Evolutionary conservation across 495 filamentous ascomycete genomes (phyloP).

Genomic region (Ramalina intermedia): DNA sequence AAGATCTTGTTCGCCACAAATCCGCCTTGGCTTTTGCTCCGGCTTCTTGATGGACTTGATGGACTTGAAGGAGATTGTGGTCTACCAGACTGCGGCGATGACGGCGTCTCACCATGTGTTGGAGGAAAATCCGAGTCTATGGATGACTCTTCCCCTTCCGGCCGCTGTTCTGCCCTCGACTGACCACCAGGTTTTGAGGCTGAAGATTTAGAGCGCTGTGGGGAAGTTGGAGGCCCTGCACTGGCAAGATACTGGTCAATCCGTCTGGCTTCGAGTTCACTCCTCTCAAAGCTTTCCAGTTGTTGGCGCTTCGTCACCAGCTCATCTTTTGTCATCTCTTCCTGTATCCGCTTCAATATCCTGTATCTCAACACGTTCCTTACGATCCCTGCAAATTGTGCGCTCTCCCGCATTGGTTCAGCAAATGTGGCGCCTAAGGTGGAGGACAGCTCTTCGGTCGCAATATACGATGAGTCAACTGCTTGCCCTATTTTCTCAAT

Average conservation of each 20-base stretch:
- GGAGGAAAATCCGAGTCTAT: constrained; percentile 92
- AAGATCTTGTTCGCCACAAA: constrained; percentile 91
- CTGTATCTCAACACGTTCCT: constrained; percentile 75
- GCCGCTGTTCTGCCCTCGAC: constrained; percentile 19
- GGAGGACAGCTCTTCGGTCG: constrained; percentile 77
- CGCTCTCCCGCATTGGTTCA: constrained; percentile 92
- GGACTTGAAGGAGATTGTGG: constrained; percentile 21
- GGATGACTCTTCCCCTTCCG: constrained; percentile 51
- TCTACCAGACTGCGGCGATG: constrained; percentile 32
- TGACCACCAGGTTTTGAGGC: constrained; percentile 30
- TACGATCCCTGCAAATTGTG: constrained; percentile 92
- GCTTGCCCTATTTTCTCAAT: constrained; percentile 93
- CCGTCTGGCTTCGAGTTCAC: constrained; percentile 78
- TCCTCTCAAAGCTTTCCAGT: constrained; percentile 71
- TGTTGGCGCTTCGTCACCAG: constrained; percentile 64
- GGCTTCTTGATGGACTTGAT: constrained; percentile 26
- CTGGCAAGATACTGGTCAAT: constrained; percentile 80
- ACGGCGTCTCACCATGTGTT: constrained; percentile 62
- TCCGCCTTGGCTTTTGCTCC: constrained; percentile 52
- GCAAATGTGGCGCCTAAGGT: constrained; percentile 80
- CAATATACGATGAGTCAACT: constrained; percentile 89
- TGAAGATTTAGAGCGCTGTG: constrained; percentile 50
- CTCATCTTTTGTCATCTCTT: constrained; percentile 93
- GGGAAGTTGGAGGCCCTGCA: constrained; percentile 40
- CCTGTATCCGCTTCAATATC: constrained; percentile 82